A percentile compares a stretch with the other conserved stretches of the same genome.
Conservation (phyloP, 495 filamentous ascomycete genomes). For the Pseudomonodictys pantanalensis region DNA sequence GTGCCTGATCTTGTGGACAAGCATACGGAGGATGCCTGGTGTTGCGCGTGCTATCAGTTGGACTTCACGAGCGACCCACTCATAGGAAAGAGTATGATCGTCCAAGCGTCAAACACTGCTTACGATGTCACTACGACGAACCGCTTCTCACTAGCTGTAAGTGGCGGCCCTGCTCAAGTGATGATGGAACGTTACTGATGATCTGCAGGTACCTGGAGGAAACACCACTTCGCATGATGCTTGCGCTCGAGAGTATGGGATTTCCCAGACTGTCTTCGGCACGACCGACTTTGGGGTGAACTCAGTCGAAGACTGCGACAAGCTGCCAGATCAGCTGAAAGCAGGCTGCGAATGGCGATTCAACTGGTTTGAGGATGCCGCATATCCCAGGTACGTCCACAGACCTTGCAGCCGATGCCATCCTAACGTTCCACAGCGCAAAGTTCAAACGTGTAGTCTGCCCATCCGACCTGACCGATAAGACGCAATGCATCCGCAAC, state of each 20-base stretch:
- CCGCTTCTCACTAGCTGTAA: constrained; percentile 37
- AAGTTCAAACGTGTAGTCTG: constrained; percentile 57
- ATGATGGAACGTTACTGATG: background rate
- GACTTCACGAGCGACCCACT: constrained; percentile 28
- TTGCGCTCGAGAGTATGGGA: constrained; percentile 57
- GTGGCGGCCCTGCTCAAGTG: background rate
- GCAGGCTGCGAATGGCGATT: constrained; percentile 64
- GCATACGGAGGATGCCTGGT: constrained; percentile 54
- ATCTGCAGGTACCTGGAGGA: constrained; percentile 34
- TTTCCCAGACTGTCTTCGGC: constrained; percentile 52
- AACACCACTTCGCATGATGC: constrained; percentile 50
- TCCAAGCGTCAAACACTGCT: constrained; percentile 65
- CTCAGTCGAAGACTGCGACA: constrained; percentile 50
- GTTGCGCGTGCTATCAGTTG: constrained; percentile 64
- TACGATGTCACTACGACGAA: constrained; percentile 29
- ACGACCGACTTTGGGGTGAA: constrained; percentile 54
- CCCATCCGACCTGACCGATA: constrained; percentile 56
- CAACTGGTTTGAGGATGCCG: constrained; percentile 61
- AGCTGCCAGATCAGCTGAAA: constrained; percentile 55
- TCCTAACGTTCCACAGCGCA: constrained; percentile 39
- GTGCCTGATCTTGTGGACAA: constrained; percentile 29
- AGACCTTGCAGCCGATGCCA: background rate
- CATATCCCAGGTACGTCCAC: constrained; percentile 50
- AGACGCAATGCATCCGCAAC: constrained; percentile 23
- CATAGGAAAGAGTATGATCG: constrained; percentile 61